These are phyloP conservation scores for Umbelopsis ramanniana DNA, from an alignment of 192 early-diverging fungal genomes.

Conservation along the genomic window DNA sequence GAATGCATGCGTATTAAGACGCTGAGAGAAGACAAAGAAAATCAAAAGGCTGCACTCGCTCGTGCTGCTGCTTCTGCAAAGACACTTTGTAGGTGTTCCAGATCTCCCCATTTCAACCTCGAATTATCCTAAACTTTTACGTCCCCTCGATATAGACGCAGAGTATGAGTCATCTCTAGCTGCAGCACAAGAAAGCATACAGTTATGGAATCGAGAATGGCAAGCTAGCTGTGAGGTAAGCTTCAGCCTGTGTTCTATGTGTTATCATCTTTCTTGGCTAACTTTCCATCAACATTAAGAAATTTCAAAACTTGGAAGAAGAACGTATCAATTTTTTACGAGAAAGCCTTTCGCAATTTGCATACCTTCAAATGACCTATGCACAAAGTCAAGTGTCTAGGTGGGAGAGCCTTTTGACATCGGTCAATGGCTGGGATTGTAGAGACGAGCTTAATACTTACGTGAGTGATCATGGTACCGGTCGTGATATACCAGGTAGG, in stretches of 20 bases:
- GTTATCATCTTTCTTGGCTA: background rate
- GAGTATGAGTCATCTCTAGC: slow-evolving; percentile 50
- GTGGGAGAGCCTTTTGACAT: slow-evolving; percentile 64
- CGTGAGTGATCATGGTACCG: slow-evolving; percentile 61
- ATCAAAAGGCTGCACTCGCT: slow-evolving; percentile 5
- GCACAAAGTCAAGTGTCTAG: background rate
- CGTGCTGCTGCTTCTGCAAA: slow-evolving; percentile 15
- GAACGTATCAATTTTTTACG: slow-evolving; percentile 67
- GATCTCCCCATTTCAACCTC: too few species aligned
- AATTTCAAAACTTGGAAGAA: slow-evolving; percentile 65
- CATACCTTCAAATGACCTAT: slow-evolving; percentile 51
- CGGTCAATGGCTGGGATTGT: slow-evolving; percentile 62
- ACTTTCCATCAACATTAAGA: slow-evolving; percentile 29
- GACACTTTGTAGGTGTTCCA: background rate
- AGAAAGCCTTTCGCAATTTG: slow-evolving; percentile 64
- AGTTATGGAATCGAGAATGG: slow-evolving; percentile 53
- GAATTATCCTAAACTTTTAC: background rate
- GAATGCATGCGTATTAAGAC: slow-evolving; percentile 8
- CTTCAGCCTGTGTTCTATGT: too few species aligned
- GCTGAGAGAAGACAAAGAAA: slow-evolving; percentile 6
- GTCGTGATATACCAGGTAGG: slow-evolving; percentile 47
- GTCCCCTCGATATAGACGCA: slow-evolving; percentile 20
- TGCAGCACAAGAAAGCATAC: slow-evolving; percentile 33
- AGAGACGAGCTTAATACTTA: slow-evolving; percentile 62
- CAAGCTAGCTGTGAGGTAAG: slow-evolving; percentile 47